Base-by-base conservation (phyloP, 1,139 yeast genomes). In the Pneumocystis canis region DNA sequence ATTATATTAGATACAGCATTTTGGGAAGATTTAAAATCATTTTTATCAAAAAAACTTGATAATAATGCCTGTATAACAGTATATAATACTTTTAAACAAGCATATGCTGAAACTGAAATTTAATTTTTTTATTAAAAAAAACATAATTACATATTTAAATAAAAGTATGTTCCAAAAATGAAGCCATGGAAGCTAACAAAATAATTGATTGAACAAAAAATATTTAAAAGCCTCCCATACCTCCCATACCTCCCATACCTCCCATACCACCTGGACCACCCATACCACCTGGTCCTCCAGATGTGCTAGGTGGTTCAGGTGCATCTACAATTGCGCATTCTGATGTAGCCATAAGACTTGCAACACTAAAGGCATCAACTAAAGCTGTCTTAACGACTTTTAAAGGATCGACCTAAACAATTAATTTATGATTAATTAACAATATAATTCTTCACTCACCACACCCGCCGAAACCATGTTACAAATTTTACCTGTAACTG, bases 281-380 rank as follows among this genome's bases (percentile, higher is more conserved):
- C 84, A 82, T 81, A 66, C 86, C 85, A 65, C 80, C 80, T 69
- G 84, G 84, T 63, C 80, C 82, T 66, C 74, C 74, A 61, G 76
- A 76, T 70, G 85, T 84, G 68, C 82, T 82, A 69, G 84, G 81
- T 71, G 92, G 95, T 78, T 87, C 90, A 70, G 97, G 97, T 71
- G 95, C 96, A 72, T 90, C 97, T 67, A 90, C 97, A 73, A 92
- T 89, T 68, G 97, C 97, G 77, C 97, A 94, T 79, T 92, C 99
- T 68, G 98, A 92, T 65, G 98, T 94, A 69, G 97, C 98, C 76
- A 92, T 83, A 75, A 92, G 82, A 35, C 97, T 89, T 63, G 99
- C 98, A 69, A 92, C 98, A 79, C 97, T 96, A 64, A 95, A 82
- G 66, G 99, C 99, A 72, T 92, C 98, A 65, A 89, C 92, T 72